phyloP scores from a whole-genome alignment of 768 basidiomycete genomes.

The Russula brevipes region DNA sequence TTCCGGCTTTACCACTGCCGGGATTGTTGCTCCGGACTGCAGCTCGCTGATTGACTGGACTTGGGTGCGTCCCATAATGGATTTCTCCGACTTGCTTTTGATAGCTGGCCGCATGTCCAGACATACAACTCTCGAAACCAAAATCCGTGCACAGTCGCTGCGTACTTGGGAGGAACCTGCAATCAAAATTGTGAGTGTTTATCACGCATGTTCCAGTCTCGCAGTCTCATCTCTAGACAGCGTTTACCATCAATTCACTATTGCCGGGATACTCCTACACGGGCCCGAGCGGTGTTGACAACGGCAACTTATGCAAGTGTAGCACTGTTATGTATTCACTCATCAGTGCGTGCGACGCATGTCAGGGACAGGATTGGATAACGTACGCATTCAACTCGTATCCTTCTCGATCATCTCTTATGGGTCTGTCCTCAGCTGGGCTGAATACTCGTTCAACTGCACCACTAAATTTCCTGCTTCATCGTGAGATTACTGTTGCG shows the following conservation, averaged over 20 bases:
- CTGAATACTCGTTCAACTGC: not conserved
- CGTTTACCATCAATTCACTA: constrained; percentile 4
- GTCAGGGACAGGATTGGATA: not conserved
- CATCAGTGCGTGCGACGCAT: constrained; percentile 18
- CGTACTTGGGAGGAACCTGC: constrained; percentile 11
- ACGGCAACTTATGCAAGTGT: constrained; percentile 12
- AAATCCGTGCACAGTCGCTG: constrained; percentile 10
- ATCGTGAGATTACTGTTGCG: constrained; percentile 3
- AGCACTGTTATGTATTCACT: constrained; percentile 12
- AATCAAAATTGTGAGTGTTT: constrained; percentile 6
- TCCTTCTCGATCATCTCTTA: not conserved
- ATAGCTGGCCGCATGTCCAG: not conserved
- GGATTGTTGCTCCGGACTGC: constrained; percentile 11
- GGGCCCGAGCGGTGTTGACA: not conserved
- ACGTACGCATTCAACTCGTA: not conserved
- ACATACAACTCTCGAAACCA: constrained; percentile 11
- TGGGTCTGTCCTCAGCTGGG: not conserved
- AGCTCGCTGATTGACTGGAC: not conserved
- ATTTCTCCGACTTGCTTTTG: too few species aligned
- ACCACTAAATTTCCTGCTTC: not conserved
- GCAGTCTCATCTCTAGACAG: not conserved
- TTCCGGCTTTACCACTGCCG: not conserved
- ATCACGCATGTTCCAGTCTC: not conserved
- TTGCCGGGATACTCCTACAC: not conserved
- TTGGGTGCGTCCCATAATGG: constrained; percentile 1